Evolutionary conservation across 176 grass and related monocot species (phyloP).

Genomic region (Guadua angustifolia): DNA sequence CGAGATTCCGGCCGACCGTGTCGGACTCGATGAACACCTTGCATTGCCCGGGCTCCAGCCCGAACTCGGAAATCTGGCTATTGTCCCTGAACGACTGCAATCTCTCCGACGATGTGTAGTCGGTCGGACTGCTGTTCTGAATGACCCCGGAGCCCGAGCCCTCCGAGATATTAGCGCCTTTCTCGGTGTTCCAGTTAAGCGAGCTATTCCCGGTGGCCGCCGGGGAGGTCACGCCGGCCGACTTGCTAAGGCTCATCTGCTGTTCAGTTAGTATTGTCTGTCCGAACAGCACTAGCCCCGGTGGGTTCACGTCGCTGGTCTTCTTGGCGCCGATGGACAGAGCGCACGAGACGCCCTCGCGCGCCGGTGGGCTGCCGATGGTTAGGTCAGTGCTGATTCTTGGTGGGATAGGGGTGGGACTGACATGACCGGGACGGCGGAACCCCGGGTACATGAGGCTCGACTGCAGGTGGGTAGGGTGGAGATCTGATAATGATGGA

Average conservation of each 20-base stretch:
- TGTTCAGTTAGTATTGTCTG: constrained; percentile 76
- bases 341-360: constrained; percentile 26
- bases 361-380: constrained; percentile 36
- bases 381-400: constrained; percentile 57
- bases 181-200: constrained; percentile 59
- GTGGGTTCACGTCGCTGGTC: constrained; percentile 41
- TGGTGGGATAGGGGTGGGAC: neutral
- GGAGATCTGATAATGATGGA: constrained; percentile 74
- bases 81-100: constrained; percentile 24
- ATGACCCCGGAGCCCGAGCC: constrained; percentile 73
- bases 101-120: constrained; percentile 32
- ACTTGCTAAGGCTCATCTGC: constrained; percentile 55
- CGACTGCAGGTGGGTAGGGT: constrained; percentile 61
- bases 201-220: constrained; percentile 30
- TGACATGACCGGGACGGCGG: constrained; percentile 30
- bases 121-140: constrained; percentile 56
- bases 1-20: constrained; percentile 77
- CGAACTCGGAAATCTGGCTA: constrained; percentile 18
- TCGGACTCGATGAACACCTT: constrained; percentile 89
- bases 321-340: constrained; percentile 42
- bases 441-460: constrained; percentile 49
- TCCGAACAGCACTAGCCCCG: constrained; percentile 79
- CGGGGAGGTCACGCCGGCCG: constrained; percentile 23
- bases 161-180: constrained; percentile 58
- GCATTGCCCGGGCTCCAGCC: constrained; percentile 66